These are phyloP conservation scores for Hypoxylon subgilvum DNA, from an alignment of 495 filamentous ascomycete species.

Conservation along the genomic window DNA sequence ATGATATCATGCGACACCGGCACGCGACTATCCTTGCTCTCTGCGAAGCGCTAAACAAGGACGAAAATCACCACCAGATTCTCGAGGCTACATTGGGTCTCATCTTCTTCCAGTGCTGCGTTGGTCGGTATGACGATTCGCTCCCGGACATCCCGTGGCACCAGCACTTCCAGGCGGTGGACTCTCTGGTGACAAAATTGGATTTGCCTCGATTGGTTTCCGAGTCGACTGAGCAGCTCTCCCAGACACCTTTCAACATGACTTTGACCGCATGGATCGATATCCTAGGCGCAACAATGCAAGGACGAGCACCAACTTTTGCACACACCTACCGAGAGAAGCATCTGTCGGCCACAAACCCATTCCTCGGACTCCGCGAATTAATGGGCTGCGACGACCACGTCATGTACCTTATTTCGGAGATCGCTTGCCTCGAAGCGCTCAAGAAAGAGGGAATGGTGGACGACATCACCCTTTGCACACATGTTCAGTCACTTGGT, in stretches of 20 bases:
- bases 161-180: constrained; percentile 92
- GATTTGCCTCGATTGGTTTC: constrained; percentile 72
- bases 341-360: constrained; percentile 72
- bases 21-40: constrained; percentile 86
- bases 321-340: constrained; percentile 92
- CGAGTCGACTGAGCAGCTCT: constrained; percentile 60
- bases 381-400: constrained; percentile 98
- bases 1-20: constrained; percentile 92
- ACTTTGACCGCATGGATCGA: constrained; percentile 95
- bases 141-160: constrained; percentile 96
- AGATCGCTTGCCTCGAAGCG: constrained; percentile 93
- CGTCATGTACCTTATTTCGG: constrained; percentile 97
- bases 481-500: constrained; percentile 81
- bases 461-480: constrained; percentile 81
- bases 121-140: constrained; percentile 81
- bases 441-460: constrained; percentile 82
- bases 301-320: constrained; percentile 81
- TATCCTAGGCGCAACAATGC: constrained; percentile 92
- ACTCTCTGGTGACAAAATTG: constrained; percentile 80
- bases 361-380: constrained; percentile 77
- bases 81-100: constrained; percentile 93
- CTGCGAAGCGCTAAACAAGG: constrained; percentile 79
- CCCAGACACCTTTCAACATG: constrained; percentile 91
- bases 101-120: constrained; percentile 96
- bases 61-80: constrained; percentile 83